A percentile compares a stretch with the other conserved stretches of the same genome.
Conservation (phyloP, 306 rosid genomes). For the Vigna hirtella region DNA sequence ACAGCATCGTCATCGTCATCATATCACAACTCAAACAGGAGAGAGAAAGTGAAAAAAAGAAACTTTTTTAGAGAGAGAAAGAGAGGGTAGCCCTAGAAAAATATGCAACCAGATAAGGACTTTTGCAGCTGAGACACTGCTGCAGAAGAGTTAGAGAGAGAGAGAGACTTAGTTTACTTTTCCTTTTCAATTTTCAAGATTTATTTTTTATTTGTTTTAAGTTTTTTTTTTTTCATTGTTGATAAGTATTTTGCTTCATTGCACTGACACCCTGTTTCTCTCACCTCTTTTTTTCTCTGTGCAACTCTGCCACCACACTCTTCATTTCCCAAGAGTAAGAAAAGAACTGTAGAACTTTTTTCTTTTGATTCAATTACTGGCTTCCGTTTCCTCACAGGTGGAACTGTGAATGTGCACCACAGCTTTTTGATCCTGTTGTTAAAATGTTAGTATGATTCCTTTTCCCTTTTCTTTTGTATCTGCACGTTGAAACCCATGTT, state of each 20-base stretch:
- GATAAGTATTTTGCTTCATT: conserved; percentile 47
- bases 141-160: conserved; percentile 25
- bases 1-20: conserved; percentile 54
- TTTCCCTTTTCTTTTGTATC: conserved; percentile 2
- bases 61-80: conserved; percentile 48
- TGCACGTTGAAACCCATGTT: conserved; percentile 34
- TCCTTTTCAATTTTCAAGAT: background rate
- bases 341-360: conserved; percentile 46
- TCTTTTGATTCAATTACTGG: conserved; percentile 31
- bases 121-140: conserved; percentile 57
- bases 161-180: background rate
- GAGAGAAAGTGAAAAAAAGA: conserved; percentile 41
- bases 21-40: conserved; percentile 48
- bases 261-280: conserved; percentile 44
- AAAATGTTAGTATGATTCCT: conserved; percentile 52
- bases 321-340: conserved; percentile 37
- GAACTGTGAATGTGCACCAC: conserved; percentile 33
- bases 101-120: conserved; percentile 73
- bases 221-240: conserved; percentile 32
- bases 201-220: background rate
- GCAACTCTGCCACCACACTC: conserved; percentile 32
- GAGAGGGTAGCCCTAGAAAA: conserved; percentile 54
- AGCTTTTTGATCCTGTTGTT: conserved; percentile 40
- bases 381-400: conserved; percentile 45
- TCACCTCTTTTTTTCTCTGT: conserved; percentile 37